Evolutionary conservation across 805 yeast genomes (phyloP), one percentile per base, ranked within the genome.

Genomic region (Scheffersomyces ergatensis): DNA sequence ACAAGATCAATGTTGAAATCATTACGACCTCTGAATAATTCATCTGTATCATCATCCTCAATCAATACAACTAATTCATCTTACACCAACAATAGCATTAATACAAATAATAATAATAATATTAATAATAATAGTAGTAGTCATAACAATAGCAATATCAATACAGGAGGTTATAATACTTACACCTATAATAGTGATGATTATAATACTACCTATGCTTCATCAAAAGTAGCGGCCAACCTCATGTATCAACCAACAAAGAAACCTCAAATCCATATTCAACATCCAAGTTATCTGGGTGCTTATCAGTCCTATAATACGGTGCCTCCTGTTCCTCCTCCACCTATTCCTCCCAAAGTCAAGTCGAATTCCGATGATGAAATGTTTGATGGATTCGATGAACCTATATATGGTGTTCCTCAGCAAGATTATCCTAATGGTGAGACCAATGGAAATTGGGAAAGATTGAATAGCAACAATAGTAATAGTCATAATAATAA

Each of bases 321-420:
- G n/a, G n/a, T n/a, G 9, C 29, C 29, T 25, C 14, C 29, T 13
- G 14, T 25, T 13, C 29, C 29, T 25, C 29, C 11, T 11, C 14
- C 23, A 7, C 24, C 24, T 7, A 20, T 25, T 30, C 32, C 34
- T 40, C 17, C 38, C 29, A 14, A 25, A 44, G 15, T 18, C 46
- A 2, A 14, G 15, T 4, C 32, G 3, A n/a, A 13, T 14, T 29
- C 32, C 4, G 57, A 54, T 11, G 53, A 54, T 24, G 44, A 57
- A 32, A 70, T 70, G 44, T 58, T 55, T 23, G 74, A 68, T 44
- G 68, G 68, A 33, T 74, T 69, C 49, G 74, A 70, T 45, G 67
- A 59, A 5, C 20, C 20, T 9, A 32, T 17, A 5, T 38, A 16
- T 33, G 40, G 33, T 25, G 32, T 23, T 16, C 14, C 30, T 16